Percentiles rank a stretch among this genome's conserved stretches.
phyloP scores from a whole-genome alignment of 1,284 basidiomycete genomes.

The Wallemia ichthyophaga region DNA sequence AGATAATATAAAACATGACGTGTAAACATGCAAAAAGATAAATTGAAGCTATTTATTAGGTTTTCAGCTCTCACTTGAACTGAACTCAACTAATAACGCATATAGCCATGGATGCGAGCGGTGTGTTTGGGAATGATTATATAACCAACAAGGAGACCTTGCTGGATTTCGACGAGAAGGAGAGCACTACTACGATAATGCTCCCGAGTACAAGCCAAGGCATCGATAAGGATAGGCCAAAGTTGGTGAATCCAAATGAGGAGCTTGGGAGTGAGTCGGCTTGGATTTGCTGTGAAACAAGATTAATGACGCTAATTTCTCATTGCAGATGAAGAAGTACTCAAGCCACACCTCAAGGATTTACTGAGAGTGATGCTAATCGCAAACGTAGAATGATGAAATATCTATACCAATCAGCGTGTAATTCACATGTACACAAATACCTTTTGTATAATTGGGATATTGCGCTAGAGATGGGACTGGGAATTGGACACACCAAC shows the following conservation, averaged over 20 bases:
- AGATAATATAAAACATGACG: background rate
- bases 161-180: background rate
- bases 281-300: no score
- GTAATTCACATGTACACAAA: no score
- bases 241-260: background rate
- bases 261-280: background rate
- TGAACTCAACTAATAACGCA: background rate
- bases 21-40: no score
- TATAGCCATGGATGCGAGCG: background rate
- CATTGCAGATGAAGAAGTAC: background rate
- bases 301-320: no score
- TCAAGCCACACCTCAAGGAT: background rate
- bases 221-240: background rate
- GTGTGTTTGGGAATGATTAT: background rate
- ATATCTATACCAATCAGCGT: no score
- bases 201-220: background rate
- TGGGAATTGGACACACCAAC: no score
- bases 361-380: background rate
- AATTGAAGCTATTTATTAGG: no score
- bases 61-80: no score
- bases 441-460: no score
- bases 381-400: background rate
- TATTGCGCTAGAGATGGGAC: no score
- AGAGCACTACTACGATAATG: background rate
- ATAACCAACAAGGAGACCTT: background rate